Evolutionary conservation across 345 rosid species (phyloP).

Genomic region (Brassica incana): DNA sequence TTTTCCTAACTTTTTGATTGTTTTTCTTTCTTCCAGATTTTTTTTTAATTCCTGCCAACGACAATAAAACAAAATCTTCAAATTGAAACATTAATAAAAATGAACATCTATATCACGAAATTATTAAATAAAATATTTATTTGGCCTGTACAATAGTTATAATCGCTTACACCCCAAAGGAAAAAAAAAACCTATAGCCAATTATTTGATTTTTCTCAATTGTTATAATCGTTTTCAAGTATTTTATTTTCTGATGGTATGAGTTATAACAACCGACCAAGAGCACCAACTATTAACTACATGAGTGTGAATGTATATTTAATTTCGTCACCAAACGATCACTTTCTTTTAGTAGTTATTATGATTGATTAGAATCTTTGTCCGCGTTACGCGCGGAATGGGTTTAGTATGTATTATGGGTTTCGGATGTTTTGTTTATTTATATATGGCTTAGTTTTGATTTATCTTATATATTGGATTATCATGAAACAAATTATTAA

Average conservation of each 20-base stretch:
- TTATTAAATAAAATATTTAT: background rate
- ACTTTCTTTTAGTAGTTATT: conserved; percentile 2
- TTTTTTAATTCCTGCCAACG: background rate
- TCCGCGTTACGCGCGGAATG: too few species aligned
- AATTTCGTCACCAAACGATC: conserved; percentile 18
- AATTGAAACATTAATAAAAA: background rate
- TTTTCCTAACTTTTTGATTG: background rate
- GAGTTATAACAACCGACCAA: conserved; percentile 42
- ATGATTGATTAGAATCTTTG: background rate
- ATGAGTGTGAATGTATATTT: conserved; percentile 11
- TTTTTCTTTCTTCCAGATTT: background rate
- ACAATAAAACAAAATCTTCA: background rate
- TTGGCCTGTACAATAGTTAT: background rate
- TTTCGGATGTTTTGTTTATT: too few species aligned
- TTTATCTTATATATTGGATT: too few species aligned
- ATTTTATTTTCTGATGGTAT: conserved; percentile 26
- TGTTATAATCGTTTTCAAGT: conserved; percentile 6
- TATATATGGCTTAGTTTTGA: too few species aligned
- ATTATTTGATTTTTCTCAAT: background rate
- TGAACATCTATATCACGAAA: background rate
- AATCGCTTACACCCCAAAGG: background rate
- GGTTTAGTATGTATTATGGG: too few species aligned
- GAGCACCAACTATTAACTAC: conserved; percentile 25
- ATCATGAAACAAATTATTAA: too few species aligned
- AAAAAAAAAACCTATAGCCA: background rate